These are phyloP conservation scores for Cryptococcus sp. DNA, from an alignment of 1,284 basidiomycete genomes.

Conservation along the genomic window DNA sequence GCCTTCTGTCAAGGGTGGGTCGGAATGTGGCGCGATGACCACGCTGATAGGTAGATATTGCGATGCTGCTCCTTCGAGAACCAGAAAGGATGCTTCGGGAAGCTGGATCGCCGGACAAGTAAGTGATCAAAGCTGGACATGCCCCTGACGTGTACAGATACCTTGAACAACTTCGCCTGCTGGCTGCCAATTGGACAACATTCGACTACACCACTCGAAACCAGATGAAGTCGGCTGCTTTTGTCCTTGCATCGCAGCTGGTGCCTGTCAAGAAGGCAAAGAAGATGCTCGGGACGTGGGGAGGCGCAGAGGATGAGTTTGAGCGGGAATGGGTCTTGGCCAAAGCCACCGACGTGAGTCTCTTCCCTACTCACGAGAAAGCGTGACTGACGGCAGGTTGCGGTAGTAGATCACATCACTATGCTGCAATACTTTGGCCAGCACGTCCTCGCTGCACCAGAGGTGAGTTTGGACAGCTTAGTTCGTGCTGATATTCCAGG, in stretches of 20 bases:
- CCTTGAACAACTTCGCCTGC: slow-evolving; percentile 72
- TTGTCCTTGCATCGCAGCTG: slow-evolving; percentile 67
- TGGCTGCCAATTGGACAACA: slow-evolving; percentile 67
- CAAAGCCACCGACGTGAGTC: slow-evolving; percentile 29
- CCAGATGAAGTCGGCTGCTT: slow-evolving; percentile 64
- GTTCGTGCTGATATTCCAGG: slow-evolving; percentile 16
- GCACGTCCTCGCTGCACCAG: slow-evolving; percentile 79
- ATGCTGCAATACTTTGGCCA: slow-evolving; percentile 70
- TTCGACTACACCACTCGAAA: slow-evolving; percentile 56
- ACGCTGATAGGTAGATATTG: slow-evolving; percentile 28
- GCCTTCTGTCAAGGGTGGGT: slow-evolving; percentile 63
- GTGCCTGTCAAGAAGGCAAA: slow-evolving; percentile 42
- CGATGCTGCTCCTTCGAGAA: slow-evolving; percentile 32
- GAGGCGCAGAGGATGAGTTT: slow-evolving; percentile 38
- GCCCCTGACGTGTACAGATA: slow-evolving; percentile 53
- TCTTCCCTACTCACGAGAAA: neutral
- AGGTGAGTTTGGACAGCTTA: slow-evolving; percentile 56
- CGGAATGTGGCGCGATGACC: slow-evolving; percentile 1
- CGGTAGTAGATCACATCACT: slow-evolving; percentile 75
- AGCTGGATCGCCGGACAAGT: slow-evolving; percentile 43
- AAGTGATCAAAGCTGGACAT: slow-evolving; percentile 2
- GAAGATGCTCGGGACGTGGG: slow-evolving; percentile 12
- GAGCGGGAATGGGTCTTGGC: slow-evolving; percentile 36
- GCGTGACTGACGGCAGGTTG: slow-evolving; percentile 50
- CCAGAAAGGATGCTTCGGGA: slow-evolving; percentile 37